phyloP scores from a whole-genome alignment of 2,329 filamentous ascomycete genomes.

The Venturia effusa region DNA sequence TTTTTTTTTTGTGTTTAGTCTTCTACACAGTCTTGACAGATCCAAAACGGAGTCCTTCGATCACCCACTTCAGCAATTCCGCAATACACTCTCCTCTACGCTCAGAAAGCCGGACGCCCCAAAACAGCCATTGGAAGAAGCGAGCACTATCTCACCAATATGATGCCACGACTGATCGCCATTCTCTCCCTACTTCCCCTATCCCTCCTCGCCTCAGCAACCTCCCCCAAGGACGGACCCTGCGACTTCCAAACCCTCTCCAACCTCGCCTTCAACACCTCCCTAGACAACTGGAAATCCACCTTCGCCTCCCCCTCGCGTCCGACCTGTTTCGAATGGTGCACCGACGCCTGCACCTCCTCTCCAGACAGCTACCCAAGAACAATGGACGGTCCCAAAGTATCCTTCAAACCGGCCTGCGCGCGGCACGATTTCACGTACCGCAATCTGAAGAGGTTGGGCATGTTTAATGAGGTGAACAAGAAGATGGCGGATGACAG shows the following conservation, averaged over 20 bases:
- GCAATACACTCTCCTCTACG: neutral
- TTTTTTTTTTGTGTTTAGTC: too few relatives aligned
- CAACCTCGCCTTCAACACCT: conserved; percentile 7
- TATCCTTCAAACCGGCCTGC: conserved; percentile 10
- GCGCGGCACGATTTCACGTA: conserved; percentile 14
- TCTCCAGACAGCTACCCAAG: conserved; percentile 5
- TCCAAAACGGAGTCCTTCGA: too few relatives aligned
- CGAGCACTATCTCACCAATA: neutral
- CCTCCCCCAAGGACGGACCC: neutral
- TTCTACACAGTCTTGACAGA: too few relatives aligned
- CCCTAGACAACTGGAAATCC: neutral
- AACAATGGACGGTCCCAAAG: conserved; percentile 1
- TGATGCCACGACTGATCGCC: neutral
- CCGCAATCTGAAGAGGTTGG: conserved; percentile 9
- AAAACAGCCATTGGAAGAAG: too few relatives aligned
- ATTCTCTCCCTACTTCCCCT: neutral
- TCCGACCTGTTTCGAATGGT: conserved; percentile 11
- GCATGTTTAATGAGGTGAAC: conserved; percentile 4
- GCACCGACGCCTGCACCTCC: neutral
- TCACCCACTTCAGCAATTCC: too few relatives aligned
- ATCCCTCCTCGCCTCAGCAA: neutral
- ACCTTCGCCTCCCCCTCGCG: neutral
- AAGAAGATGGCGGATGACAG: neutral
- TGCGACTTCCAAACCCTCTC: conserved; percentile 1
- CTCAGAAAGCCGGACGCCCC: neutral